phyloP scores from a whole-genome alignment of 495 filamentous ascomycete genomes.

The Mytilinidion resinicola region DNA sequence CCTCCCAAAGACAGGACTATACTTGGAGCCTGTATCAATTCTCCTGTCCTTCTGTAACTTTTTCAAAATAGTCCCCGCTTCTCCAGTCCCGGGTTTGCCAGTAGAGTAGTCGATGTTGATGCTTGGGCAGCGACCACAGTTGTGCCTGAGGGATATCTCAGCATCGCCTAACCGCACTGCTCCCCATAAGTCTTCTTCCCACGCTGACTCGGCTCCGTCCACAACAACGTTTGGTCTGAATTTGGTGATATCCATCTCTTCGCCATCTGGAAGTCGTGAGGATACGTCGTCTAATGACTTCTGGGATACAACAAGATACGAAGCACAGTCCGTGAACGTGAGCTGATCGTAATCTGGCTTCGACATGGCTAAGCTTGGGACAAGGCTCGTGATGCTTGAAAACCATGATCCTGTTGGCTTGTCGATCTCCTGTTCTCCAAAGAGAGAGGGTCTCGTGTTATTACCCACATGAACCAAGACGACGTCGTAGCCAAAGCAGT shows the following conservation, averaged over 20 bases:
- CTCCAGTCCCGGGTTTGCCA: slow-evolving; percentile 57
- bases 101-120: slow-evolving; percentile 80
- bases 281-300: slow-evolving; percentile 63
- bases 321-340: slow-evolving; percentile 75
- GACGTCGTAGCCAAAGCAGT: slow-evolving; percentile 60
- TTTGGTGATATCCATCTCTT: slow-evolving; percentile 66
- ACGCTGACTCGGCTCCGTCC: slow-evolving; percentile 51
- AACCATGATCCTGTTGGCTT: slow-evolving; percentile 44
- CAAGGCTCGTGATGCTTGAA: slow-evolving; percentile 38
- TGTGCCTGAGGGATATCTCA: slow-evolving; percentile 59
- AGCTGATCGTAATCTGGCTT: slow-evolving; percentile 41
- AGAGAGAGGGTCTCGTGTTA: slow-evolving; percentile 57
- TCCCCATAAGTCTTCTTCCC: slow-evolving; percentile 85
- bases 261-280: slow-evolving; percentile 48
- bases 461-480: slow-evolving; percentile 64
- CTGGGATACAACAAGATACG: slow-evolving; percentile 65
- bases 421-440: slow-evolving; percentile 37
- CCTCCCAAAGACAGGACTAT: slow-evolving; percentile 75
- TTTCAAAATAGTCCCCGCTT: slow-evolving; percentile 65
- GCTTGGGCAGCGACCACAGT: slow-evolving; percentile 72
- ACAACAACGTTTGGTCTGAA: slow-evolving; percentile 84
- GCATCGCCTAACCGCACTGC: slow-evolving; percentile 42
- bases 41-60: slow-evolving; percentile 70
- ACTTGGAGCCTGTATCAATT: slow-evolving; percentile 67
- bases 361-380: slow-evolving; percentile 31